Base-by-base conservation (phyloP, 2,329 filamentous ascomycete species). In the Colletotrichum cereale region DNA sequence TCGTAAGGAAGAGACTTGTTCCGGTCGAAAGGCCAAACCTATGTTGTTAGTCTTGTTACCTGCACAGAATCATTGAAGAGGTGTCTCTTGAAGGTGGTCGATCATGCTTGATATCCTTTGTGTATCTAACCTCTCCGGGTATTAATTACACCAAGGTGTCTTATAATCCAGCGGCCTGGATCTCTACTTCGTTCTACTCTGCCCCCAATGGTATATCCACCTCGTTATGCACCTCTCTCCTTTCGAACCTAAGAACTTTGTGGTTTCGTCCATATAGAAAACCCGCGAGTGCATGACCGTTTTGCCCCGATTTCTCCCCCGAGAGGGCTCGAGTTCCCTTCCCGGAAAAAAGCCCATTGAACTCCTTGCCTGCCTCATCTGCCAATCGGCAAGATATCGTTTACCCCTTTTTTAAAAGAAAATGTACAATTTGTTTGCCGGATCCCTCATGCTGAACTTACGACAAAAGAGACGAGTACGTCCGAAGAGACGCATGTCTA, bases 171-270 rank as follows among this genome's bases (percentile, higher is more conserved):
- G 66, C 53, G 26, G n/a, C n/a, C 47, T 66, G 40, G 31, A 12
- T 24, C 21, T 8, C 21, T 3, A n/a, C 48, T 50, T 21, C 26
- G 31, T 50, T 61, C 56, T 48, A 56, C 40, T 68, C 60, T 66
- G 55, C n/a, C 67, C 10, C 40, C 26, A 66, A 66, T 61, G 67
- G 67, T 70, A 70, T 70, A 70, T 70, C 62, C 67, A 50, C 63
- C 67, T 55, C 67, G 38, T 40, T 48, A 66, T 70, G 67, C 48
- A 55, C 56, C 31, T 38, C 31, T 62, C 34, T 38, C 55, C 14
- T 60, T 56, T 38, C 21, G 14, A 57, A 57, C n/a, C n/a, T 18
- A 34, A 16, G 21, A 40, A 16, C n/a, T 56, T 14, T 16, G n/a
- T 11, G 38, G n/a, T n/a, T 44, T 21, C 12, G 5, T 42, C 24